Evolutionary conservation across 805 yeast species (phyloP), one percentile per base, ranked within the genome.

Genomic region (Naumovozyma dairenensis): DNA sequence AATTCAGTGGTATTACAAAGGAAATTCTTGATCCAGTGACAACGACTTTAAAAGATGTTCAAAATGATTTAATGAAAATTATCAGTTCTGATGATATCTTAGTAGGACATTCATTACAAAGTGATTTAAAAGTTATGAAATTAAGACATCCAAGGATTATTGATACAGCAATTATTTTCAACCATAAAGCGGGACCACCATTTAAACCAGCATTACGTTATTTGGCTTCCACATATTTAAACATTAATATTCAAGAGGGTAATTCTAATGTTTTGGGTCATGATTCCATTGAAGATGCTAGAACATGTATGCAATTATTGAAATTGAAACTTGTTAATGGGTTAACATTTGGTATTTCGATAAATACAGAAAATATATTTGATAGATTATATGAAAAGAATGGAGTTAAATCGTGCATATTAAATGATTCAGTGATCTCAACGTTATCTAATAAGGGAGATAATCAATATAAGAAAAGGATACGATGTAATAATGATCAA

Each of bases 61-160:
- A 86, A 53, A 39, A 65, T 2, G 62, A 67, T 45, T 37, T 92
- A 5, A 32, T 71, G 2, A 42, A 51, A 2, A 44, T 69, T 1
- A 61, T 89, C 3, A 59, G 66, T n/a, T 60, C 72, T 5, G 59
- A 63, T 13, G 96, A 86, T 51, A 66, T 77, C 10, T 51, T 89
- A 16, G 71, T 89, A 33, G 97, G 98, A 2, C 98, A 89, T 54
- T 89, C 97, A 0, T 62, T 89, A 20, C 89, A 87, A 41, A 76
- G 80, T 16, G 98, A 89, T 55, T 63, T 89, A 31, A 64, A 68
- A 8, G 94, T 77, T 3, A 57, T 92, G 51, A 69, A 70, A 44
- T 46, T 92, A 12, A 67, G 76, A 31, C 97, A 89, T 53, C 78
- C 82, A 2, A 64, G 59, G 12, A 67, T 87, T 17, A 72, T 89